A percentile compares a stretch with the other conserved stretches of the same genome.
These are phyloP conservation scores for Nitzschia inconspicua DNA, from an alignment of 108 stramenopile genomes.

Conservation along the genomic window DNA sequence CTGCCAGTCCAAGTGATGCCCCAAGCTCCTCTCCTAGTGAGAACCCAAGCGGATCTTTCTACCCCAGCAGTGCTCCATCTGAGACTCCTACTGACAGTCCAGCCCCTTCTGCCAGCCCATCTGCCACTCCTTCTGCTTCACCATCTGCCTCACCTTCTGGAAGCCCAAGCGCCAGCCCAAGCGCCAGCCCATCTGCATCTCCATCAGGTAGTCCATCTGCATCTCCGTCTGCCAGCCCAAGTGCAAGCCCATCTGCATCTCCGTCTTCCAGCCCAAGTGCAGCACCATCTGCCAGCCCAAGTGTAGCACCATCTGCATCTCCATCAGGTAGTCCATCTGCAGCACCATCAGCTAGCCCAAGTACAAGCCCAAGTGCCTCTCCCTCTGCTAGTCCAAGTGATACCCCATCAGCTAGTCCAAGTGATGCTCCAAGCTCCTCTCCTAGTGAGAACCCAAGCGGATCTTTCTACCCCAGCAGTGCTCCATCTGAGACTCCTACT, in stretches of 20 bases:
- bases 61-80: slow-evolving; percentile 1
- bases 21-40: slow-evolving; percentile 1
- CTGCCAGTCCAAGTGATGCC: background rate
- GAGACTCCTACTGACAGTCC: background rate
- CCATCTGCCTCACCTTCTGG: background rate
- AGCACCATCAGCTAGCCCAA: background rate
- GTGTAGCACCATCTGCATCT: background rate
- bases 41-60: background rate
- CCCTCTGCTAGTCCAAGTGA: background rate
- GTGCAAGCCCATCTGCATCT: background rate
- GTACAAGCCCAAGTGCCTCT: background rate
- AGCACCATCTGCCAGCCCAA: background rate
- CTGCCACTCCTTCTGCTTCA: background rate
- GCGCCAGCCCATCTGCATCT: background rate
- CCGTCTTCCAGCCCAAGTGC: background rate
- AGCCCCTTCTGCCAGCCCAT: background rate
- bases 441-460: slow-evolving; percentile 17
- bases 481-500: slow-evolving; percentile 3
- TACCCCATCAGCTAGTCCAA: background rate
- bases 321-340: background rate
- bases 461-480: background rate
- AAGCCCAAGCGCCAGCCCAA: background rate
- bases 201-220: background rate
- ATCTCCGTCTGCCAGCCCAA: slow-evolving; percentile 5
- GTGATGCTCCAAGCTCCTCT: background rate